Conservation (phyloP, 257 asterid species). For the Jacaranda mimosifolia region DNA sequence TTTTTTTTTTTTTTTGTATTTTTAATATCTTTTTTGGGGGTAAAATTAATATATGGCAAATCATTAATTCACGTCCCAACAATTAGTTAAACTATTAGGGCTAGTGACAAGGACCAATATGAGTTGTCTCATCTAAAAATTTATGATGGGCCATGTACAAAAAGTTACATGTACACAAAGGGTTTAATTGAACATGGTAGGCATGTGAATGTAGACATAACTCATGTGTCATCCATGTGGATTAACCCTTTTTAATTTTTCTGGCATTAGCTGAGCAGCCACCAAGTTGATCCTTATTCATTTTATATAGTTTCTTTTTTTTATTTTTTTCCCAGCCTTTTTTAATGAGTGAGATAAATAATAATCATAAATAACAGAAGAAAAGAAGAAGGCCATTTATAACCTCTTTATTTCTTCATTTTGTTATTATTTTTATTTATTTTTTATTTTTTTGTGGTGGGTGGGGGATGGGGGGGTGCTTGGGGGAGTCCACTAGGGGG, state of each 20-base stretch:
- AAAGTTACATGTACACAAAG: conserved; percentile 52
- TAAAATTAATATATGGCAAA: conserved; percentile 25
- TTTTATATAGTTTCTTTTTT: conserved; percentile 3
- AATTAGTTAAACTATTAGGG: conserved; percentile 27
- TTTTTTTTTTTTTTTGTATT: neutral
- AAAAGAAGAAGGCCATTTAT: neutral
- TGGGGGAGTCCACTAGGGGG: conserved; percentile 17
- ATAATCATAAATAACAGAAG: neutral
- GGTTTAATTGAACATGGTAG: conserved; percentile 66
- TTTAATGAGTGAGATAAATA: conserved; percentile 4
- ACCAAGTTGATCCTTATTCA: conserved; percentile 36
- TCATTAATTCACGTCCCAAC: conserved; percentile 19
- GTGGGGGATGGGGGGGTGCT: no score
- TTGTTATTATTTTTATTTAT: no score
- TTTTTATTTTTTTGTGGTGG: neutral
- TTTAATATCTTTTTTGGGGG: neutral
- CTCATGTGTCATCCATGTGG: conserved; percentile 84
- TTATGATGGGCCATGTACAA: conserved; percentile 35
- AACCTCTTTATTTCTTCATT: neutral
- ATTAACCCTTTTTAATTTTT: conserved; percentile 53
- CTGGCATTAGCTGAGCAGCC: conserved; percentile 48
- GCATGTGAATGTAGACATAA: conserved; percentile 70
- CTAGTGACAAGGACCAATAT: conserved; percentile 51
- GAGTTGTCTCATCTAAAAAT: conserved; percentile 44
- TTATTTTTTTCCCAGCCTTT: neutral